Evolutionary conservation across 345 rosid species (phyloP), one percentile per base, ranked within the genome.

Genomic region (Sisymbrium irio): DNA sequence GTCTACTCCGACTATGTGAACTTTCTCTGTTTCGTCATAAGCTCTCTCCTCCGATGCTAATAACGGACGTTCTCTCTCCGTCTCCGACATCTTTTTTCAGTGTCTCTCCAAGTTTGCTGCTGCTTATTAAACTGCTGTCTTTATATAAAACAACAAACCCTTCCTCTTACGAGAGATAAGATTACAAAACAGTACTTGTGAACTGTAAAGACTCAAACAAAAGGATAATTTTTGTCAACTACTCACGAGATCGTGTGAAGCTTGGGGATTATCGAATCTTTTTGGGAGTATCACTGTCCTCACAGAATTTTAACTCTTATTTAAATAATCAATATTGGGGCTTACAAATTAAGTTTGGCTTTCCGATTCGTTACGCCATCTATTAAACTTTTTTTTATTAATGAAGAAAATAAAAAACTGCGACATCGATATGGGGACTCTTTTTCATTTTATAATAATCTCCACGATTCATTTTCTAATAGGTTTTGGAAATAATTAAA

Each of bases 21-120:
- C 88, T 75, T 92, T 95, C 82, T 90, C 98, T 2, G 80, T 33
- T 30, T 85, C 71, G 0, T 88, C 96, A 35, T 88, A 95, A 5
- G 99, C 97, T 13, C 85, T 71, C 5, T 90, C 99, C 15, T 81
- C 80, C 27, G 62, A 41, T 40, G 19, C 57, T 42, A 66, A 19
- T 32, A 77, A 18, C 10, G 69, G 73, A 17, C 25, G 57, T 4
- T 33, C 62, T 40, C 76, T 77, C 63, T 71, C 77, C 20, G 63
- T 41, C 68, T 44, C 77, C 33, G 77, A 30, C 80, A 77, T 77
- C 6, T 45, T 18, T 46, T 12, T 46, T 46, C 25, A 17, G 53
- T 46, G 53, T n/a, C n/a, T n/a, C n/a, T n/a, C n/a, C n/a, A n/a
- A n/a, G n/a, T n/a, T n/a, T 46, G 20, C 5, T 47, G 54, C 13